Conservation (phyloP, 2,329 filamentous ascomycete species). For the Ophiocordyceps robertsii region DNA sequence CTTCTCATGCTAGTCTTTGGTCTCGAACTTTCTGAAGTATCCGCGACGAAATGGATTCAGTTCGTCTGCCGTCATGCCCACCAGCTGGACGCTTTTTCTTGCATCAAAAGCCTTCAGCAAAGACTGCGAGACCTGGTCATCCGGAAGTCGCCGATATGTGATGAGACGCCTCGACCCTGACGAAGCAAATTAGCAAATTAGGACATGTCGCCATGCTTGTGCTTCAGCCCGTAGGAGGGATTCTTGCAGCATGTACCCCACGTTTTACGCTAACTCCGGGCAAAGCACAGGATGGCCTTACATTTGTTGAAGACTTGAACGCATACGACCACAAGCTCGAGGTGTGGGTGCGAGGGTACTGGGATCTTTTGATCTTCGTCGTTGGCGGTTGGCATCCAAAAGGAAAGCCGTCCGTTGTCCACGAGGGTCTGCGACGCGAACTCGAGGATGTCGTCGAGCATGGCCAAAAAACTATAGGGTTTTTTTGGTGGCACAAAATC, state of each 20-base stretch:
- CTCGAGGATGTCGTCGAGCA: conserved; percentile 78
- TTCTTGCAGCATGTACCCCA: too few species aligned
- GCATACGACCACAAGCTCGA: conserved; percentile 64
- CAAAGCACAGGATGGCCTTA: conserved; percentile 17
- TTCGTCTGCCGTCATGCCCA: conserved; percentile 41
- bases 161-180: conserved; percentile 78
- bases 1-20: conserved; percentile 2
- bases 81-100: conserved; percentile 14
- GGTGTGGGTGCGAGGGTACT: conserved; percentile 61
- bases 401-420: conserved; percentile 64
- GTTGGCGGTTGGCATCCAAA: conserved; percentile 95
- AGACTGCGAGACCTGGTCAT: conserved; percentile 36
- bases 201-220: neutral
- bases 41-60: conserved; percentile 46
- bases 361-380: conserved; percentile 63
- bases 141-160: conserved; percentile 63
- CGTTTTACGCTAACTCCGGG: too few species aligned
- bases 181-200: conserved; percentile 3
- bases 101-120: conserved; percentile 23
- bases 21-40: conserved; percentile 43
- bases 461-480: conserved; percentile 81
- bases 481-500: conserved; percentile 78
- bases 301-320: conserved; percentile 85
- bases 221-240: neutral
- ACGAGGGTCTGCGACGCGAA: conserved; percentile 71